These are phyloP conservation scores for Salvia sclarea DNA, from an alignment of 305 asterid genomes.

Conservation along the genomic window DNA sequence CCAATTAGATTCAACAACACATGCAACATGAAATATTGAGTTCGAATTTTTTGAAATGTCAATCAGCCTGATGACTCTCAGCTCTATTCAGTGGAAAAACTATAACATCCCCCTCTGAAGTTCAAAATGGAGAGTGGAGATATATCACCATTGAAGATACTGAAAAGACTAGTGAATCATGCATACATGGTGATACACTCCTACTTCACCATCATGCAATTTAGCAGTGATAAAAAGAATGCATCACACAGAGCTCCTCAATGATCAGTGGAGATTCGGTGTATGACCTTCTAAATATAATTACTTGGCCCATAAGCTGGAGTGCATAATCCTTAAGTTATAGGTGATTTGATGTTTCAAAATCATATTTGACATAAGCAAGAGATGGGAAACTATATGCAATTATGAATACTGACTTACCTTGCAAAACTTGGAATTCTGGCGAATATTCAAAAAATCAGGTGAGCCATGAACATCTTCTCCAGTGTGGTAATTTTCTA, in stretches of 20 bases:
- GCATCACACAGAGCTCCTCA: slow-evolving; percentile 6
- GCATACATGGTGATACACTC: background rate
- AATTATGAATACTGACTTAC: slow-evolving; percentile 42
- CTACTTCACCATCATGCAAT: background rate
- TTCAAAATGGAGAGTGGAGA: background rate
- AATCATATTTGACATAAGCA: slow-evolving; percentile 6
- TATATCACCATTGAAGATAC: background rate
- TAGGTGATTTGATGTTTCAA: background rate
- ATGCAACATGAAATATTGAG: background rate
- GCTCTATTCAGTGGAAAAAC: slow-evolving; percentile 5
- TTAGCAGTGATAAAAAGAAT: background rate
- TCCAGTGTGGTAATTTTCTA: slow-evolving; percentile 45
- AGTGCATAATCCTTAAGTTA: background rate
- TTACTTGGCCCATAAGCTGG: background rate
- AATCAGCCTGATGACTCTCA: background rate
- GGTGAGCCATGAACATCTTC: slow-evolving; percentile 51
- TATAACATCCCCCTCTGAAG: background rate
- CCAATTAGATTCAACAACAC: background rate
- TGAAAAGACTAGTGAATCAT: background rate
- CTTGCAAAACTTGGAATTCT: slow-evolving; percentile 45
- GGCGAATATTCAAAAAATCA: slow-evolving; percentile 44
- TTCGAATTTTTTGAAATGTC: background rate
- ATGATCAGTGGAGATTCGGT: background rate
- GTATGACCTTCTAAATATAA: background rate
- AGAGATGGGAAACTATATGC: background rate